Conservation (phyloP, 352 stramenopile species). For the Pilasporangium apinafurcum region DNA sequence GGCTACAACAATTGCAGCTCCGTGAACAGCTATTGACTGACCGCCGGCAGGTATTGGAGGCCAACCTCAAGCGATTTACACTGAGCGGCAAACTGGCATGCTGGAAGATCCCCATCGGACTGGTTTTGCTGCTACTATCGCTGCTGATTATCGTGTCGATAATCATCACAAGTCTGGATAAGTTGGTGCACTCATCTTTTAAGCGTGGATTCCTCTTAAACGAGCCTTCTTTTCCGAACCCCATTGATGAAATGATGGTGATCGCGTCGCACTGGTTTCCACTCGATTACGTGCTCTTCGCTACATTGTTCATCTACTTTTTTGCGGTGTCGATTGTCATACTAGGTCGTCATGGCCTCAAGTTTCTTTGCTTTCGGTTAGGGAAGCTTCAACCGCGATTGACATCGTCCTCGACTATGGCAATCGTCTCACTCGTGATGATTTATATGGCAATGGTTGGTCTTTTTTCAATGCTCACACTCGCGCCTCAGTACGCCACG, state of each 20-base stretch:
- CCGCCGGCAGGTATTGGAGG: constrained; percentile 55
- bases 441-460: constrained; percentile 80
- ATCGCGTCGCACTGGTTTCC: constrained; percentile 70
- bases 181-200: constrained; percentile 71
- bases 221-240: constrained; percentile 52
- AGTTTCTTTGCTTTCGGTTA: constrained; percentile 75
- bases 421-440: constrained; percentile 67
- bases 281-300: constrained; percentile 80
- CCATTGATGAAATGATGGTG: constrained; percentile 69
- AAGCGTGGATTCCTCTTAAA: constrained; percentile 66
- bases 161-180: constrained; percentile 76
- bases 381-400: constrained; percentile 63
- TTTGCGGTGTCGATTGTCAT: constrained; percentile 73
- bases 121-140: constrained; percentile 51
- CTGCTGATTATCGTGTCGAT: constrained; percentile 67
- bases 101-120: constrained; percentile 70
- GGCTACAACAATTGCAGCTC: constrained; percentile 64
- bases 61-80: constrained; percentile 54
- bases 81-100: constrained; percentile 31
- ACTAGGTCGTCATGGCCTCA: constrained; percentile 68
- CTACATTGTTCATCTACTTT: constrained; percentile 70
- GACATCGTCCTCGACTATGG: constrained; percentile 71
- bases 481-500: constrained; percentile 80
- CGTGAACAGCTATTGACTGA: constrained; percentile 64
- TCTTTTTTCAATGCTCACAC: constrained; percentile 73